Evolutionary conservation across 2,329 filamentous ascomycete species (phyloP), one percentile per base, ranked within the genome.

Genomic region (Claviceps fusiformis): DNA sequence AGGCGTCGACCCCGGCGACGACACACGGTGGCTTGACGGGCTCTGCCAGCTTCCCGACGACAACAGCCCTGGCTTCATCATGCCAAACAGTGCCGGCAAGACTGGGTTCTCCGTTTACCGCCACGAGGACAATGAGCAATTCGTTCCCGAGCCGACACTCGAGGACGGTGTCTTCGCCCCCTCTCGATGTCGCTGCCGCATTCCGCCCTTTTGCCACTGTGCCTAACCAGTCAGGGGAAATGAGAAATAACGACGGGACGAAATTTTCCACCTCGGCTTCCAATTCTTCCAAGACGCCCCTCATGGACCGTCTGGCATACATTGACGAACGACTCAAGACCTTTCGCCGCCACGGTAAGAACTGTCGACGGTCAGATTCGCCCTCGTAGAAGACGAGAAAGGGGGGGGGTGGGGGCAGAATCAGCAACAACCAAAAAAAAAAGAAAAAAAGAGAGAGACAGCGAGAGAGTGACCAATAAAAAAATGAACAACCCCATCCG

Each of bases 81-180:
- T 50, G 47, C 31, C 68, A 71, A 7, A 63, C 65, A 1, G 65
- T 65, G 2, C 75, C 74, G 45, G 70, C 73, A 15, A 74, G 80
- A 7, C 72, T 85, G 4, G 79, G 81, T 35, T 85, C 81, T 5
- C 81, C 81, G 0, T 84, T 85, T 59, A 69, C 73, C 8, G 72
- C 71, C 39, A 64, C 48, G 33, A 50, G 71, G 10, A 71, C 66
- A 55, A 71, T 75, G 13, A 81, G 77, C 65, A 75, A 80, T 62
- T 83, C 81, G 49, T 81, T 83, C 58, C 81, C 82, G n/a, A 79
- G 78, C 56, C 75, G 81, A 45, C 65, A 77, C 35, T 75, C 73
- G 37, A 74, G 76, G 59, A 71, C 73, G 2, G 66, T 70, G 13
- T 71, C 69, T 2, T 67, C 70, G 13, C 70, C 68, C 5, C 39